Conservation (phyloP, 2,329 filamentous ascomycete genomes). For the Sphaerulina populicola region DNA sequence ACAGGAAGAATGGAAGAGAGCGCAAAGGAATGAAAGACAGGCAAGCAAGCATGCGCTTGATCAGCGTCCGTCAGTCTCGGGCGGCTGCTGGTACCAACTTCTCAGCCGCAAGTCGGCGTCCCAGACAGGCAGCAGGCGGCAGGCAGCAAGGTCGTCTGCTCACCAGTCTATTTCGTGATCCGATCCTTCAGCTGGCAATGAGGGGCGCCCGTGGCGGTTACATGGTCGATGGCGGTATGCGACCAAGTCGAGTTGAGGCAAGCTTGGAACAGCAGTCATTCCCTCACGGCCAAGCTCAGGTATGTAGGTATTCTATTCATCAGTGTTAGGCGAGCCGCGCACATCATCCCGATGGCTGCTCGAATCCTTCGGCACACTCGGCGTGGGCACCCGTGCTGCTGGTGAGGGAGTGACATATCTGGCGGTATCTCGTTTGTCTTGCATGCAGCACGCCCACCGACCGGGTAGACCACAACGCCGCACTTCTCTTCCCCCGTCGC, state of each 20-base stretch:
- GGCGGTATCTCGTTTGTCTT: slow-evolving; percentile 1
- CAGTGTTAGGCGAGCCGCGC: neutral
- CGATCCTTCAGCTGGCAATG: slow-evolving; percentile 1
- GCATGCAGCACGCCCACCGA: neutral
- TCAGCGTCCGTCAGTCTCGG: slow-evolving; percentile 5
- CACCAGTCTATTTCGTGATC: neutral
- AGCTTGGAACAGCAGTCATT: neutral
- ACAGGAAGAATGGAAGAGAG: neutral
- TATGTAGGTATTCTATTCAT: neutral
- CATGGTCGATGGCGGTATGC: neutral
- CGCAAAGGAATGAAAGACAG: neutral
- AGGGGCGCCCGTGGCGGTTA: neutral
- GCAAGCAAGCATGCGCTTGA: slow-evolving; percentile 1
- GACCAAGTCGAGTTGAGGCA: neutral
- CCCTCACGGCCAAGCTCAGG: no score
- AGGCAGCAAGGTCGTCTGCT: neutral
- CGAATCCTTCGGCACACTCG: neutral
- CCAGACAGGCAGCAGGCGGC: neutral
- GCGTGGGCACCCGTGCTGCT: slow-evolving; percentile 2
- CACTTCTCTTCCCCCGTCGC: neutral
- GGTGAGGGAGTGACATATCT: slow-evolving; percentile 2
- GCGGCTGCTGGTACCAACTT: slow-evolving; percentile 3
- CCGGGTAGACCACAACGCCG: slow-evolving; percentile 10
- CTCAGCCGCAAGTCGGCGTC: slow-evolving; percentile 6
- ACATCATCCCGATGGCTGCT: neutral